phyloP scores from a whole-genome alignment of 768 basidiomycete species.

The Xerocomus brunneocitrinus region DNA sequence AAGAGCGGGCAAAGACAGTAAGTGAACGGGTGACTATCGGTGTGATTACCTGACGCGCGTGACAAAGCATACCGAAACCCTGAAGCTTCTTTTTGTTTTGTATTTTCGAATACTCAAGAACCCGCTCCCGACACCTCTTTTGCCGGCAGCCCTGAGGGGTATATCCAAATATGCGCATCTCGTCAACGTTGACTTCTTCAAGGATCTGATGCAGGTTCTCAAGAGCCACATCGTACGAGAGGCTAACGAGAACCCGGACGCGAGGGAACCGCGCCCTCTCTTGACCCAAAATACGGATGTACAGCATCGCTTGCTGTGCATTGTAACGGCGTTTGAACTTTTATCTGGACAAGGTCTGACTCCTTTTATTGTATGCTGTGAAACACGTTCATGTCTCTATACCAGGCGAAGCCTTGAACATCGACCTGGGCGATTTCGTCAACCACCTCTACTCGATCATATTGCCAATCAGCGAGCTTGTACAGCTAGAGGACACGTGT shows the following conservation, averaged over 20 bases:
- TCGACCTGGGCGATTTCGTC: constrained; percentile 90
- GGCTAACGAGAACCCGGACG: constrained; percentile 36
- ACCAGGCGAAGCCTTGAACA: constrained; percentile 92
- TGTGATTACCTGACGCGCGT: constrained; percentile 18
- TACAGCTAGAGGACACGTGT: constrained; percentile 56
- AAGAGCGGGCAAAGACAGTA: constrained; percentile 80
- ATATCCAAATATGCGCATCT: constrained; percentile 92
- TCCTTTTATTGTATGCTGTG: constrained; percentile 5
- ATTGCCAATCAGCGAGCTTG: constrained; percentile 62
- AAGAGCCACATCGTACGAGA: constrained; percentile 67
- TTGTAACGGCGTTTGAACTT: constrained; percentile 96
- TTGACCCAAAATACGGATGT: constrained; percentile 37
- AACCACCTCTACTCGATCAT: constrained; percentile 80
- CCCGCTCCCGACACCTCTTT: constrained; percentile 68
- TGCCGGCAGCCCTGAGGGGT: constrained; percentile 86
- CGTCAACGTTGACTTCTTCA: constrained; percentile 98
- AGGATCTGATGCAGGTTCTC: constrained; percentile 85
- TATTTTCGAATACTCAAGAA: constrained; percentile 96
- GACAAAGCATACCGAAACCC: constrained; percentile 90
- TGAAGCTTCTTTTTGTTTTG: constrained; percentile 93
- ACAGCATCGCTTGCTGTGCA: constrained; percentile 70
- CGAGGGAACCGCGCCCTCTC: constrained; percentile 26
- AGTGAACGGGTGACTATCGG: constrained; percentile 31
- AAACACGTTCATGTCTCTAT: constrained; percentile 2
- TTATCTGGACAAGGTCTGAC: constrained; percentile 86